Base-by-base conservation (phyloP, 202 grass and related monocot genomes). In the Tripidium arundinaceum region DNA sequence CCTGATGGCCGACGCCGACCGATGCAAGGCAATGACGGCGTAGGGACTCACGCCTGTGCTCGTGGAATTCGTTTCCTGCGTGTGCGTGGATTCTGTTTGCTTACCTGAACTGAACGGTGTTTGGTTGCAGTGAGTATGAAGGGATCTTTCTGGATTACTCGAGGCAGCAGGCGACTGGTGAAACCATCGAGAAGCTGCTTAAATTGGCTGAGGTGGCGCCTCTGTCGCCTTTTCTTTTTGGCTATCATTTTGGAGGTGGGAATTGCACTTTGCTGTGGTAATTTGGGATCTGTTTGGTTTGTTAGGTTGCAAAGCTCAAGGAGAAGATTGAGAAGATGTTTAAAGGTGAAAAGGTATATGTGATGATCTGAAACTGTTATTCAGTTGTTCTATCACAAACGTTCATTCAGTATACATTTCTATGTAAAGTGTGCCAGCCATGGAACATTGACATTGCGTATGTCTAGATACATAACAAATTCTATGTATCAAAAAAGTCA, bases 271-370 rank as follows among this genome's bases (percentile, higher is more conserved):
- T 6, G 12, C 5, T 34, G 16, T 50, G 33, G 6, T 78, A 74
- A 89, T 62, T 85, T 70, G 19, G 45, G 33, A 79, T 70, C 0
- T 55, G 9, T 62, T 83, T 74, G 8, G 54, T 41, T 80, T 74
- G 11, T 29, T 81, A 99, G 96, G 90, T 50, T 21, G 96, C 92
- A 0, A 91, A 90, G 55, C 91, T 98, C 29, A 93, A 85, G 84
- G 81, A 95, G 83, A 95, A 95, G 86, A 85, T 98, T 19, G 90
- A 85, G 25, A 98, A 83, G 62, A 95, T 98, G 92, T 98, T 91
- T 73, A 81, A 57, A 65, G 92, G 96, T 36, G 90, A 93, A 1
- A 84, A 78, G 85, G 92, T 98, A 80, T 40, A 70, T 64, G 25
- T 59, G 60, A 12, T 57, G 5, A 47, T 11, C 33, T 28, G n/a